phyloP scores from a whole-genome alignment of 31 red algal species.

The Odonthalia washingtoniensis region DNA sequence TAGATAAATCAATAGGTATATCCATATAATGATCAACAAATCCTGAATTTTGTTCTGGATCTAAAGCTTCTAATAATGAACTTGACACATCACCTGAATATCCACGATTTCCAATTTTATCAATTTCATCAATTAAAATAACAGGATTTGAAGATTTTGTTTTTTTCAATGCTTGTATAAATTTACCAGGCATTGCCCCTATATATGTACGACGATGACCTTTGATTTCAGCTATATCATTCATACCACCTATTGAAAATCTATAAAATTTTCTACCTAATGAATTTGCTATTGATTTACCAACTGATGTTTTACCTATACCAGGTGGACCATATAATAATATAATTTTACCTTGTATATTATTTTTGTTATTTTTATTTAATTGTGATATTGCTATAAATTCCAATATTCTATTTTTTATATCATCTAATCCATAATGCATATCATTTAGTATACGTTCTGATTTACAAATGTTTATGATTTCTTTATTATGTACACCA shows the following conservation, averaged over 20 bases:
- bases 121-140: constrained; percentile 98
- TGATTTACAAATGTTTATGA: constrained; percentile 71
- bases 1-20: constrained; percentile 87
- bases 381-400: constrained; percentile 87
- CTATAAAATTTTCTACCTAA: constrained; percentile 91
- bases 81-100: constrained; percentile 87
- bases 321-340: constrained; percentile 94
- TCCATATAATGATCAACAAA: constrained; percentile 99
- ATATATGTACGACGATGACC: constrained; percentile 98
- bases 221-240: constrained; percentile 95
- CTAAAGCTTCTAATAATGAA: constrained; percentile 92
- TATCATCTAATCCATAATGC: constrained; percentile 94
- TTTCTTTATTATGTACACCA: constrained; percentile 84
- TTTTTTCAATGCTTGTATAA: constrained; percentile 91
- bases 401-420: constrained; percentile 95
- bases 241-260: constrained; percentile 97
- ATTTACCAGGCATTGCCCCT: constrained; percentile 98
- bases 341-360: constrained; percentile 90
- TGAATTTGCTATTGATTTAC: constrained; percentile 84
- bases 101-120: constrained; percentile 90
- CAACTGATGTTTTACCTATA: constrained; percentile 95
- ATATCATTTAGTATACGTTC: constrained; percentile 86
- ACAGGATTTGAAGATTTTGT: constrained; percentile 90
- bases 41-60: constrained; percentile 92
- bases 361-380: constrained; percentile 54